Conservation (phyloP, 768 basidiomycete species). For the Suillus placidus region DNA sequence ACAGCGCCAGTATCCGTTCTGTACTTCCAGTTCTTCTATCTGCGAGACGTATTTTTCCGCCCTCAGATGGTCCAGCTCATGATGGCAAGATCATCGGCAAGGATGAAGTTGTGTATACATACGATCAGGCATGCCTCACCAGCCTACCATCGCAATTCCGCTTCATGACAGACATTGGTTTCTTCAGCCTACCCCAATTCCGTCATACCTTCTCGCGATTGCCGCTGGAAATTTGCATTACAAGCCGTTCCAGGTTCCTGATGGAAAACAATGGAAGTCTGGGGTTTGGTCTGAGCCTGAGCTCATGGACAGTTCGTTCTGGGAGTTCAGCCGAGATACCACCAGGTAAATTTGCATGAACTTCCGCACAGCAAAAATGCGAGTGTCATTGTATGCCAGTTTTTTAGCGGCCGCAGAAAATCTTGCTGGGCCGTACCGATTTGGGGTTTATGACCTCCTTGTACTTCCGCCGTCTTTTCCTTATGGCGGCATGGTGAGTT, state of each 20-base stretch:
- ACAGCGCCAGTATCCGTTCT: slow-evolving; percentile 50
- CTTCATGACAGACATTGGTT: background rate
- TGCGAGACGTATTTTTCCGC: slow-evolving; percentile 55
- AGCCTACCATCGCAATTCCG: background rate
- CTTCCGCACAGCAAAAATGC: background rate
- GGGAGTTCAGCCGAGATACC: slow-evolving; percentile 62
- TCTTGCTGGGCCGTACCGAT: slow-evolving; percentile 51
- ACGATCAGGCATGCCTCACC: slow-evolving; percentile 46
- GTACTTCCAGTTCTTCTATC: slow-evolving; percentile 57
- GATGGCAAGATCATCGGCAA: slow-evolving; percentile 46
- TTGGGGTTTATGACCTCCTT: slow-evolving; percentile 59
- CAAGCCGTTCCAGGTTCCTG: slow-evolving; percentile 39
- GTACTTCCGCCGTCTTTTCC: slow-evolving; percentile 63
- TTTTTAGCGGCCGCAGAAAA: slow-evolving; percentile 52
- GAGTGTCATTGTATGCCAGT: slow-evolving; percentile 26
- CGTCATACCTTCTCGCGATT: slow-evolving; percentile 62
- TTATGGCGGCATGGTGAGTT: slow-evolving; percentile 52
- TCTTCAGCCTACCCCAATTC: slow-evolving; percentile 52
- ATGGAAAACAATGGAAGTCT: slow-evolving; percentile 50
- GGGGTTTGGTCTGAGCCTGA: slow-evolving; percentile 67
- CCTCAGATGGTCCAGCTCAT: slow-evolving; percentile 43
- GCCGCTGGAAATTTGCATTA: slow-evolving; percentile 60
- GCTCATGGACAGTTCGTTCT: slow-evolving; percentile 49
- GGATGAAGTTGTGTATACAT: slow-evolving; percentile 49
- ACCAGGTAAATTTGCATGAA: slow-evolving; percentile 37